Conservation (phyloP, 768 basidiomycete genomes). For the Suillus brevipes region DNA sequence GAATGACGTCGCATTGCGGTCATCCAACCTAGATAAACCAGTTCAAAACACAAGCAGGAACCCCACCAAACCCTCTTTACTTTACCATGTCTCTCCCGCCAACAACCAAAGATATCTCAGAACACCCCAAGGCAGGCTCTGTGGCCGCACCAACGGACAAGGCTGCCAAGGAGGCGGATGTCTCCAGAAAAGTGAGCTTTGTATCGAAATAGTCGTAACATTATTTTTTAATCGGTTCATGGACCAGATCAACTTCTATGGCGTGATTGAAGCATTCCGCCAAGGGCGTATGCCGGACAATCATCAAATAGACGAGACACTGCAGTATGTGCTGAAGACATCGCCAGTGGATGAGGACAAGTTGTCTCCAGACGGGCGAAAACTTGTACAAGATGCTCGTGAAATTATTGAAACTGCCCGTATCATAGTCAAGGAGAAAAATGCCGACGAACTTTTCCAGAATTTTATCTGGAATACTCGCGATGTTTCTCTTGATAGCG, state of each 20-base stretch:
- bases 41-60: background rate
- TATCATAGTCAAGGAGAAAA: slow-evolving; percentile 78
- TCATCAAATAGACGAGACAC: slow-evolving; percentile 70
- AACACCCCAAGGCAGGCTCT: slow-evolving; percentile 53
- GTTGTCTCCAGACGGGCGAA: slow-evolving; percentile 76
- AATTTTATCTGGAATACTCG: slow-evolving; percentile 84
- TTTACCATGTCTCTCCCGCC: slow-evolving; percentile 64
- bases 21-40: slow-evolving; percentile 9
- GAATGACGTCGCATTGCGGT: slow-evolving; percentile 18
- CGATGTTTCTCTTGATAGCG: slow-evolving; percentile 40
- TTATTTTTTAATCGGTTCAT: background rate
- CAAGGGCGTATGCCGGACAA: slow-evolving; percentile 80
- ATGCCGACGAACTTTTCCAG: slow-evolving; percentile 88
- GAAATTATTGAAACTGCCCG: slow-evolving; percentile 78
- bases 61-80: background rate
- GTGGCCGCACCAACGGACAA: slow-evolving; percentile 71
- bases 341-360: slow-evolving; percentile 61
- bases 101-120: slow-evolving; percentile 60
- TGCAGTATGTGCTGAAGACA: slow-evolving; percentile 62
- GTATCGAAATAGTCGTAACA: background rate
- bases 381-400: slow-evolving; percentile 73
- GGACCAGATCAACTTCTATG: slow-evolving; percentile 69
- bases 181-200: slow-evolving; percentile 66
- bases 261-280: slow-evolving; percentile 78
- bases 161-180: slow-evolving; percentile 62